phyloP scores from a whole-genome alignment of 768 basidiomycete species.

The Clavulina sp. region DNA sequence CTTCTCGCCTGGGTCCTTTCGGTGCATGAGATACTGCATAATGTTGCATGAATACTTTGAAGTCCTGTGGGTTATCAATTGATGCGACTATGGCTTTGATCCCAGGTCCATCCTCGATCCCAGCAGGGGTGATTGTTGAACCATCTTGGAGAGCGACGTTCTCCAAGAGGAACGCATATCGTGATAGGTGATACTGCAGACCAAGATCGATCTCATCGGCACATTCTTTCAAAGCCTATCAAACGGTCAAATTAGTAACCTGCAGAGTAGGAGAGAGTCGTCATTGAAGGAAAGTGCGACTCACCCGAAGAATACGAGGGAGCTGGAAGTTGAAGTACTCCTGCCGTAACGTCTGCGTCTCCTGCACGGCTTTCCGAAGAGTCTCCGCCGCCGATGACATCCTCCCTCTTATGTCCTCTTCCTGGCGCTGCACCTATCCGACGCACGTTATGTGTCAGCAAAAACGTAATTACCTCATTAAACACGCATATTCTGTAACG shows the following conservation, averaged over 20 bases:
- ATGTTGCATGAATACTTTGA: conserved; percentile 94
- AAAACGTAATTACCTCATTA: conserved; percentile 5
- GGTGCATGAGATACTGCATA: conserved; percentile 74
- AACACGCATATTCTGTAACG: conserved; percentile 7
- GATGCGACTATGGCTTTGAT: conserved; percentile 75
- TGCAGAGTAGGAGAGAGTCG: neutral
- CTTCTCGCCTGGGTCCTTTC: conserved; percentile 67
- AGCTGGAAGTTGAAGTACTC: conserved; percentile 97
- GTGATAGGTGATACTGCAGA: conserved; percentile 91
- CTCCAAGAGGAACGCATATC: conserved; percentile 91
- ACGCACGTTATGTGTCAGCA: neutral
- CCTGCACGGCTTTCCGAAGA: conserved; percentile 77
- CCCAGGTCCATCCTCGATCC: conserved; percentile 53
- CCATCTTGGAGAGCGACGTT: conserved; percentile 81
- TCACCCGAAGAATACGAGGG: conserved; percentile 69
- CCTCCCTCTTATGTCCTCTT: conserved; percentile 79
- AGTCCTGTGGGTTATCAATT: conserved; percentile 89
- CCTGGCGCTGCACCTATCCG: conserved; percentile 67
- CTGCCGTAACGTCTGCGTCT: conserved; percentile 79
- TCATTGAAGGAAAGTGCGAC: conserved; percentile 29
- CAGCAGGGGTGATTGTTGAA: conserved; percentile 52
- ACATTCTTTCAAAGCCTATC: conserved; percentile 79
- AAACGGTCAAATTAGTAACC: neutral
- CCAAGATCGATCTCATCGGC: conserved; percentile 93
- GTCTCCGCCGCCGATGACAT: conserved; percentile 76